Base-by-base conservation (phyloP, 2,329 filamentous ascomycete genomes). In the Trichocomaceae sp. region DNA sequence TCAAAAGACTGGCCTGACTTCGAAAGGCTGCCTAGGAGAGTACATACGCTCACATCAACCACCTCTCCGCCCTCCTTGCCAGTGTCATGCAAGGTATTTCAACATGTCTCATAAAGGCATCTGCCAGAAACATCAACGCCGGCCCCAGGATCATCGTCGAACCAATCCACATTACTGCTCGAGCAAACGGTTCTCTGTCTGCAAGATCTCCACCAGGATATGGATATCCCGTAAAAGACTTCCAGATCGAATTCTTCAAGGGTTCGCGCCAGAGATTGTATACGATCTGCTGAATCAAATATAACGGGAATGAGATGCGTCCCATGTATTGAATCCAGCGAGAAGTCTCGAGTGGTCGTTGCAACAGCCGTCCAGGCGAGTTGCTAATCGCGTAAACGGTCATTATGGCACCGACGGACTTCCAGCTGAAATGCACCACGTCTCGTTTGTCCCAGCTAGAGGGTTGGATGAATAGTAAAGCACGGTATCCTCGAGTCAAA, bases 401-500 rank as follows among this genome's bases (percentile, higher is more conserved):
- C 29, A 55, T 37, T 20, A 55, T 47, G n/a, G 52, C 47, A 10
- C 52, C 52, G 5, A 55, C 33, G 6, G 52, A 50, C 41, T 55
- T 55, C 52, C 52, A 55, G 29, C 52, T 50, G 37, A 29, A 49
- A 17, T 55, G 52, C 26, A 49, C 39, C 9, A 55, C 12, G 35
- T 26, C 31, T 15, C 26, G 22, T 7, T 35, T 37, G 23, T 47
- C 20, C 52, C 52, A 54, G 19, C 17, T 26, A 9, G 52, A 49
- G 5, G 52, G 52, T 22, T 54, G 52, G 13, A 54, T 12, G 19
- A 35, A 20, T 17, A 45, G 37, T 20, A 54, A n/a, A 15, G 26
- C 15, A 37, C 52, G 52, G 46, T 49, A 54, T 15, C 52, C 52
- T 9, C 20, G 8, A 17, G 52, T 47, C 45, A 54, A 41, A 8